Evolutionary conservation across 371 early-diverging fungal genomes (phyloP).

Genomic region (Rhizopus microsporus): DNA sequence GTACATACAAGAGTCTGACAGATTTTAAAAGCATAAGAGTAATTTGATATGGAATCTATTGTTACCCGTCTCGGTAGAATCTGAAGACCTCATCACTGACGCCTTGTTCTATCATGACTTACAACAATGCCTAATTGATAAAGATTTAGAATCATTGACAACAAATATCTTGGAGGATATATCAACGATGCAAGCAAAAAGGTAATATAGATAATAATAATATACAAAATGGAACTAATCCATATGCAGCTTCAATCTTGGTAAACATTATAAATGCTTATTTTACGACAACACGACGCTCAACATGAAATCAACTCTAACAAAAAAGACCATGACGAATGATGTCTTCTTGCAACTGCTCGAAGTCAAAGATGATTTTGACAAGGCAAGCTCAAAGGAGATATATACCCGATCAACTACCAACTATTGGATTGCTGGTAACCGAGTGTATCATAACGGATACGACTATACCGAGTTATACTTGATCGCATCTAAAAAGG

Average conservation of each 20-base stretch:
- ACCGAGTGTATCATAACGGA: conserved; percentile 40
- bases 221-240: neutral
- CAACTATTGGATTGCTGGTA: conserved; percentile 65
- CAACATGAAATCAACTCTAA: conserved; percentile 42
- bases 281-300: conserved; percentile 47
- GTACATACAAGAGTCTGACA: neutral
- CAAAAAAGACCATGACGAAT: conserved; percentile 32
- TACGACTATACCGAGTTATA: conserved; percentile 55
- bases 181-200: conserved; percentile 31
- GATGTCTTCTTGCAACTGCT: conserved; percentile 52
- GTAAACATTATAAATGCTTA: conserved; percentile 44
- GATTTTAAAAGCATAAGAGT: conserved; percentile 30
- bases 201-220: conserved; percentile 20
- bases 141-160: conserved; percentile 25
- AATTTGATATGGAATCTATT: conserved; percentile 42
- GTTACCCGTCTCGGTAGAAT: conserved; percentile 29
- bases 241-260: conserved; percentile 26
- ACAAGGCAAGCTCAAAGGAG: conserved; percentile 53
- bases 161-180: conserved; percentile 24
- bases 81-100: conserved; percentile 31
- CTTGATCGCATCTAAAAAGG: conserved; percentile 62
- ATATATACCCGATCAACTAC: conserved; percentile 63
- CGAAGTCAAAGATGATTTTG: conserved; percentile 59
- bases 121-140: conserved; percentile 26
- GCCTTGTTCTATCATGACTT: conserved; percentile 28